Evolutionary conservation across 306 rosid species (phyloP), one percentile per base, ranked within the genome.

Genomic region (Ziziphus jujuba): DNA sequence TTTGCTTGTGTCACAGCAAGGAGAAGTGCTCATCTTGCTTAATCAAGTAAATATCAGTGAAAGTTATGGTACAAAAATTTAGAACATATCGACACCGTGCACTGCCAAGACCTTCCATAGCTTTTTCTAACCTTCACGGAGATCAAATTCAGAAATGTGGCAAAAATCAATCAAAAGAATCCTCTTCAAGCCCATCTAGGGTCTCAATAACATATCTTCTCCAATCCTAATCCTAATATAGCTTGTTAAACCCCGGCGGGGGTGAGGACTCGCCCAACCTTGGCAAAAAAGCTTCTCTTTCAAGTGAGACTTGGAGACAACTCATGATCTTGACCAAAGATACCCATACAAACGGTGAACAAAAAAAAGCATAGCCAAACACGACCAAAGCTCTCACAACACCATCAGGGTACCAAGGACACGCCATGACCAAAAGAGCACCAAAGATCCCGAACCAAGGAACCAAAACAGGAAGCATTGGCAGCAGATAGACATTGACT

Each of bases 401-500:
- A 5, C 98, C 98, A 54, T 87, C 68, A 2, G 85, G 25, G 51
- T 85, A 91, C 89, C 90, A 92, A 5, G 98, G 96, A 68, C 43
- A 87, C 3, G 88, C 96, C 98, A 92, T 92, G 24, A 85, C 89
- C 25, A 87, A 22, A 19, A 92, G 84, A n/a, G 47, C 74, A 12
- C 98, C 96, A 0, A 67, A 47, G 15, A 89, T 77, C 9, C 80
- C 90, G 7, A 85, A 16, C 89, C 87, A 87, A 0, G 86, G 92
- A 19, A 73, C 63, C 76, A 92, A 57, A 70, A 89, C 82, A 0
- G 96, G 80, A 7, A 92, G 65, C 80, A 56, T 50, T 55, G 95
- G 98, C 21, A 92, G 87, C 56, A 87, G 72, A 66, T 87, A 85
- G 6, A 82, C 77, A 38, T 84, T 92, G 58, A 68, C 58, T 13